Evolutionary conservation across 164 flowering plant species (phyloP), one percentile per base, ranked within the genome.

Genomic region (Aristolochia contorta): DNA sequence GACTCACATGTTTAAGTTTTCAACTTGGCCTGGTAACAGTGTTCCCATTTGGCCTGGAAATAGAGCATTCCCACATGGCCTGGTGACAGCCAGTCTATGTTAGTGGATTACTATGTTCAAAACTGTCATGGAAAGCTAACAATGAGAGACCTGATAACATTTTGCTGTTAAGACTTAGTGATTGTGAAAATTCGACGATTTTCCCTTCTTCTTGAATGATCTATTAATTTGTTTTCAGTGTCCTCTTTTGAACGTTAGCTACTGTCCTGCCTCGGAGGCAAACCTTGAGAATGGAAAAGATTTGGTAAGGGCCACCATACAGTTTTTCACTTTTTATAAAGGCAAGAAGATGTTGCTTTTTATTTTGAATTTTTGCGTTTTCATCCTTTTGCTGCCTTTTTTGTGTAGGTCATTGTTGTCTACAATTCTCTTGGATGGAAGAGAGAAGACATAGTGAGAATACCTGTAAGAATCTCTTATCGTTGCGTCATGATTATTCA

Each of bases 351-450:
- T 32, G 43, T 37, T 37, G 9, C 43, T 8, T 37, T 37, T 37
- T 4, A 37, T 37, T 3, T 7, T 37, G 43, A 5, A 27, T 27
- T 27, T 27, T 27, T 27, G 43, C 12, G 43, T 1, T 3, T 5
- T 50, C 54, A n/a, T 53, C 56, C 30, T 27, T 27, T 27, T 27
- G 30, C 30, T 27, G 3, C 30, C 30, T 21, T 27, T 21, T 12
- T 13, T 16, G n/a, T 73, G 60, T 60, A 92, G 98, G 74, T 92
- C 56, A 62, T 89, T 60, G 75, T 92, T 69, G 75, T 77, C 57
- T 89, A 92, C 72, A 92, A 92, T 70, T 74, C 98, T 68, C 86
- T 92, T 68, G 98, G 96, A 57, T 92, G 96, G 98, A 84, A 78
- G 69, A 76, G 98, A 67, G 80, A 76, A 37, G 93, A 92, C 57